Conservation (phyloP, 192 early-diverging fungal species). For the Coemansia sp. region DNA sequence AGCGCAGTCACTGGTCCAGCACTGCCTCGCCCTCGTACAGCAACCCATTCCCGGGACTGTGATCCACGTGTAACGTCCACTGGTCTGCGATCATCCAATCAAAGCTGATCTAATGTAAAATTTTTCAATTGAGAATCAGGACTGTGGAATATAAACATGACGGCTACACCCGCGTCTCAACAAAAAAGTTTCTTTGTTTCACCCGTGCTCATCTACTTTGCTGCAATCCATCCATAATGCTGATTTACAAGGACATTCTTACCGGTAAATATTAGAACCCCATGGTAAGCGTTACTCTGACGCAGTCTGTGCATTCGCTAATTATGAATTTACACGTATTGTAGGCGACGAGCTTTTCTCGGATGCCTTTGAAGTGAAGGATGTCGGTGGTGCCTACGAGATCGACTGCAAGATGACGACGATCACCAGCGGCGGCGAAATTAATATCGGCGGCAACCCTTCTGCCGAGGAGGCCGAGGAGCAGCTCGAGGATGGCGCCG, state of each 20-base stretch:
- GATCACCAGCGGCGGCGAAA: constrained; percentile 61
- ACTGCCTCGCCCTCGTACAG: constrained; percentile 10
- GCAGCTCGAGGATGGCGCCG: constrained; percentile 58
- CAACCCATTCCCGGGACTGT: constrained; percentile 27
- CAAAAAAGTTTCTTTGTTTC: not conserved
- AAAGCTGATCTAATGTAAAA: constrained; percentile 16
- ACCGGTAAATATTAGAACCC: constrained; percentile 53
- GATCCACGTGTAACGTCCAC: not conserved
- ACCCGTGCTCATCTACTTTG: constrained; percentile 3
- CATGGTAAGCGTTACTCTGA: not conserved
- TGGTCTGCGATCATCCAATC: constrained; percentile 10
- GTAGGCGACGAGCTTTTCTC: constrained; percentile 87
- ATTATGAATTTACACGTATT: not conserved
- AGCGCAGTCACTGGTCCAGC: constrained; percentile 7
- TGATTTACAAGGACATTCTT: constrained; percentile 69
- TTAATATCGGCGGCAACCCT: constrained; percentile 91
- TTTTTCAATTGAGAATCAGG: constrained; percentile 15
- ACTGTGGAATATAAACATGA: not conserved
- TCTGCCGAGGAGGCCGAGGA: constrained; percentile 82
- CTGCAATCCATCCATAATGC: constrained; percentile 51
- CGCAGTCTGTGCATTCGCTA: not conserved
- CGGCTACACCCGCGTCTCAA: not conserved
- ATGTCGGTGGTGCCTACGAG: constrained; percentile 69
- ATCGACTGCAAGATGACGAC: constrained; percentile 77
- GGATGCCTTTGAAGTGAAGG: constrained; percentile 75